Evolutionary conservation across 768 basidiomycete genomes (phyloP).

Genomic region (Cystofilobasidium macerans): DNA sequence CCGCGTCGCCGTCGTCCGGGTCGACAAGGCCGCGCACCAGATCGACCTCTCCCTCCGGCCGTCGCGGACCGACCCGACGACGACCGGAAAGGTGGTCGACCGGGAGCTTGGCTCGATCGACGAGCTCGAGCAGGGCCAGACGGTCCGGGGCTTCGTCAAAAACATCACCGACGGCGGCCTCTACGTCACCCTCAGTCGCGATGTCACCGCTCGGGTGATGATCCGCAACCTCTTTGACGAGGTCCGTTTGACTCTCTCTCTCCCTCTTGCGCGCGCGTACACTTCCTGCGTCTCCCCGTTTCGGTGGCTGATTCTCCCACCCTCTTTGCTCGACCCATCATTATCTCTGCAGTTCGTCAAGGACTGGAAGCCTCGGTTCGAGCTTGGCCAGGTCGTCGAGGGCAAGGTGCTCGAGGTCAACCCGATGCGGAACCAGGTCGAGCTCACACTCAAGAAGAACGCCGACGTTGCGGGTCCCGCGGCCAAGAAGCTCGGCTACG

Average conservation of each 20-base stretch:
- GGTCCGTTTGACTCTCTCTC: conserved; percentile 35
- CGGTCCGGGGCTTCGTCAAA: conserved; percentile 81
- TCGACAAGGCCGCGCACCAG: conserved; percentile 57
- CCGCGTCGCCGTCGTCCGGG: conserved; percentile 57
- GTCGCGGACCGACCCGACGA: conserved; percentile 52
- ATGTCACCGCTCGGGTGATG: conserved; percentile 81
- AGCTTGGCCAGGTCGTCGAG: conserved; percentile 68
- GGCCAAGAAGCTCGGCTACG: conserved; percentile 33
- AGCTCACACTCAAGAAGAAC: conserved; percentile 62
- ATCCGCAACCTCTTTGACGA: conserved; percentile 90
- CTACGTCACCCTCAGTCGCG: conserved; percentile 72
- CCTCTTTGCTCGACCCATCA: too few species aligned
- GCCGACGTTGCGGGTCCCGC: conserved; percentile 12
- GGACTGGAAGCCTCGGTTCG: conserved; percentile 81
- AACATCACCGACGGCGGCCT: conserved; percentile 74
- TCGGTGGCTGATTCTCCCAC: too few species aligned
- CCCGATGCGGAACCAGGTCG: conserved; percentile 61
- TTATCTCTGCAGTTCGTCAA: conserved; percentile 61
- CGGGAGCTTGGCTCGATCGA: conserved; percentile 53
- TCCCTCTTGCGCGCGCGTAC: neutral
- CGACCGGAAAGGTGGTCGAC: conserved; percentile 48
- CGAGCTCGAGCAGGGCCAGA: conserved; percentile 60
- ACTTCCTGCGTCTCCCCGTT: too few species aligned
- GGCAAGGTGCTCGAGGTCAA: conserved; percentile 77
- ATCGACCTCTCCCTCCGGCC: conserved; percentile 69